Percentiles rank a stretch among this genome's conserved stretches.
phyloP scores from a whole-genome alignment of 768 basidiomycete genomes.

The Termitomyces sp. region DNA sequence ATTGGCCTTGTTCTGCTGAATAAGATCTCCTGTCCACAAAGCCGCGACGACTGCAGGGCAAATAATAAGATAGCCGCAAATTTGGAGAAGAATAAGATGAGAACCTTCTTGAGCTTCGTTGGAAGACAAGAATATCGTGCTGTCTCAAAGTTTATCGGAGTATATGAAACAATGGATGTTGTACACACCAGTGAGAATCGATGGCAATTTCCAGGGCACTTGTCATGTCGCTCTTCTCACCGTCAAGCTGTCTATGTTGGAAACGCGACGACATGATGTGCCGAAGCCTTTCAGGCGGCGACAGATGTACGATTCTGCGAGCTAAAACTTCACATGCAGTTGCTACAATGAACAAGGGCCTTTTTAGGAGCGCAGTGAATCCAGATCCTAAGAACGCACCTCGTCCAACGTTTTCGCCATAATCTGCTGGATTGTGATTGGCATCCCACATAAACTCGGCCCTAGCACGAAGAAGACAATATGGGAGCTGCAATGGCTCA shows the following conservation, averaged over 20 bases:
- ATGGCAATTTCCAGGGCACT: slow-evolving; percentile 90
- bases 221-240: slow-evolving; percentile 67
- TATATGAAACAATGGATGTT: background rate
- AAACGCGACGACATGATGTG: slow-evolving; percentile 78
- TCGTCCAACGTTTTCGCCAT: slow-evolving; percentile 80
- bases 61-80: background rate
- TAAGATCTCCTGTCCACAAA: slow-evolving; percentile 79
- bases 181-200: slow-evolving; percentile 76
- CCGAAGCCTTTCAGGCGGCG: slow-evolving; percentile 59
- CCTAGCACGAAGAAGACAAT: slow-evolving; percentile 72
- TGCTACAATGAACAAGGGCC: slow-evolving; percentile 37
- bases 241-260: slow-evolving; percentile 68
- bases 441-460: slow-evolving; percentile 83
- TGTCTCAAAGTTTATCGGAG: slow-evolving; percentile 21
- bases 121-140: slow-evolving; percentile 82
- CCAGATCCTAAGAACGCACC: slow-evolving; percentile 38
- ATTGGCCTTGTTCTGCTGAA: slow-evolving; percentile 73
- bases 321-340: slow-evolving; percentile 84
- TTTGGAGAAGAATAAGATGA: slow-evolving; percentile 8
- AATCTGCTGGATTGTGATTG: slow-evolving; percentile 77
- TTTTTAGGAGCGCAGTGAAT: slow-evolving; percentile 2
- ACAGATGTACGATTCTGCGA: slow-evolving; percentile 70
- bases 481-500: slow-evolving; percentile 57
- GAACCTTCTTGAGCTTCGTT: slow-evolving; percentile 79
- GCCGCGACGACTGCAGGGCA: slow-evolving; percentile 65